These are phyloP conservation scores for Podila horticola DNA, from an alignment of 192 early-diverging fungal genomes.

Conservation along the genomic window DNA sequence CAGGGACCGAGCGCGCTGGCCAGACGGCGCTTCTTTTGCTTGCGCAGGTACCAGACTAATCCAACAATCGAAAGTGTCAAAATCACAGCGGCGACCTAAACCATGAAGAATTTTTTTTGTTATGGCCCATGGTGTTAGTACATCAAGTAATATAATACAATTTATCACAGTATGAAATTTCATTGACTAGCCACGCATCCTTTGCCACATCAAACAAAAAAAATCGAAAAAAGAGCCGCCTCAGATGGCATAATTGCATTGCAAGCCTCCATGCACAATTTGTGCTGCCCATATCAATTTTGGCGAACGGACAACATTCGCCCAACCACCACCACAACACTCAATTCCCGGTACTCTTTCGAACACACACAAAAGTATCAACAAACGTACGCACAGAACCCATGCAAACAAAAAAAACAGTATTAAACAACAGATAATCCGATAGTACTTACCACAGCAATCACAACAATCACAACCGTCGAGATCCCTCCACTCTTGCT, in stretches of 20 bases:
- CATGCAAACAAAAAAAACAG: background rate
- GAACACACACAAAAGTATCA: no score
- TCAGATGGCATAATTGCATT: no score
- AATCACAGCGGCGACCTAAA: slow-evolving; percentile 25
- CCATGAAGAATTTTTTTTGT: background rate
- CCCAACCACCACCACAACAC: no score
- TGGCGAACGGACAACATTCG: no score
- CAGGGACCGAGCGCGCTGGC: slow-evolving; percentile 35
- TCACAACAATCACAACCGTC: slow-evolving; percentile 19
- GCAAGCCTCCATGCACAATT: background rate
- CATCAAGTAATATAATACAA: background rate
- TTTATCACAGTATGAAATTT: no score
- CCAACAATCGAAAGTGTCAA: slow-evolving; percentile 18
- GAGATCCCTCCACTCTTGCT: slow-evolving; percentile 9
- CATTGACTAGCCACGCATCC: no score
- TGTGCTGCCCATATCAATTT: background rate
- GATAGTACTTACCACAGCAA: slow-evolving; percentile 35
- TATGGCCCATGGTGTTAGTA: background rate
- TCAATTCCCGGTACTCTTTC: no score
- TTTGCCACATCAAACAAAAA: no score
- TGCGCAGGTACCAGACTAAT: slow-evolving; percentile 13
- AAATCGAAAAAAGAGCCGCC: no score
- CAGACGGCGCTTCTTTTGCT: slow-evolving; percentile 22
- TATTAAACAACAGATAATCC: background rate
- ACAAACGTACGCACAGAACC: background rate